Evolutionary conservation across 2,329 filamentous ascomycete species (phyloP), one percentile per base, ranked within the genome.

Genomic region (Nigrospora sphaerica): DNA sequence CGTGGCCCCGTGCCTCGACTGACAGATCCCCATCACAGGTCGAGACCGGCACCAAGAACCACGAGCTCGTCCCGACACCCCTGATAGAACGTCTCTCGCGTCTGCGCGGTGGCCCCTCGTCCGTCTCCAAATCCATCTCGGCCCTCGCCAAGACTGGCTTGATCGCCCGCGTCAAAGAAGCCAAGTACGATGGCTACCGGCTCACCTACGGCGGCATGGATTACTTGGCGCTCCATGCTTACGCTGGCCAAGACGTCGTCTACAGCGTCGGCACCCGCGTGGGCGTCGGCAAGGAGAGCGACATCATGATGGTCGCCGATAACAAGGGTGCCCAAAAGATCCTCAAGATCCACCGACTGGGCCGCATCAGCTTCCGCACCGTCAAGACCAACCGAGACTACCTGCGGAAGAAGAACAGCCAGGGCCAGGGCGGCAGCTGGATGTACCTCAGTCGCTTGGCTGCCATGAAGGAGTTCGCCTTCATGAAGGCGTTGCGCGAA

Each of bases 301-400:
- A 98, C 62, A 97, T 98, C 61, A 87, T 95, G 66, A 85, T 97
- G 48, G 91, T 95, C 42, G 92, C 93, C 46, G 83, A 90, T 58
- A 77, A 89, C 44, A 77, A 76, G 6, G 90, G 89, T 48, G 72
- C 73, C 17, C 90, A 96, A 63, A 76, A 80, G 50, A 86, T 98
- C 14, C 77, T 98, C 55, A 98, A 98, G 72, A 95, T 98, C 59
- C 93, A 98, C 69, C 83, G 93, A 40, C 77, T 98, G 4, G 93
- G 93, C 39, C 85, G 93, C 58, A 95, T 98, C 59, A 96, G 91
- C 32, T 98, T 98, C 73, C 86, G 95, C 57, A 91, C 89, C 35
- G 92, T 98, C 61, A 95, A 95, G 69, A 84, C 87, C 28, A 97
- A 97, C 70, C 81, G 93, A 55, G 93, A 98, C 68, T 98, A 98